Evolutionary conservation across 2,329 filamentous ascomycete species (phyloP).

Genomic region (Cytospora paraplurivora): DNA sequence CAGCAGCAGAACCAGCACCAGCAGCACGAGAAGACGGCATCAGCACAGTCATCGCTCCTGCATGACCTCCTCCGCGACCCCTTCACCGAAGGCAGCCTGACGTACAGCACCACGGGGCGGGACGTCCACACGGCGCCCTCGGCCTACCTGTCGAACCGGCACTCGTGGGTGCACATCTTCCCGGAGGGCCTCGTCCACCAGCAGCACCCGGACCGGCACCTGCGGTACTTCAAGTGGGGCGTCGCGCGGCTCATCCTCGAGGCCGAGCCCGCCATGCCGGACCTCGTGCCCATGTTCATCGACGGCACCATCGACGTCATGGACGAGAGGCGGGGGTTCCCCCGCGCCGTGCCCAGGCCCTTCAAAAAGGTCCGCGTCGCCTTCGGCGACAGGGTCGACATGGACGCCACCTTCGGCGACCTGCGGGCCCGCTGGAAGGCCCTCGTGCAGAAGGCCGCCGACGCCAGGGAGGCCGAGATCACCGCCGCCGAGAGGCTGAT

Average conservation of each 20-base stretch:
- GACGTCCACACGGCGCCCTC: constrained; percentile 73
- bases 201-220: constrained; percentile 71
- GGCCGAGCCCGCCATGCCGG: constrained; percentile 74
- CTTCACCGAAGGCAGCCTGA: constrained; percentile 50
- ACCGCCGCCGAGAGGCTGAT: constrained; percentile 13
- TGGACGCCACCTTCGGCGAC: constrained; percentile 75
- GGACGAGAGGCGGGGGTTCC: constrained; percentile 79
- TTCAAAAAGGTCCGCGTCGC: constrained; percentile 71
- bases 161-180: constrained; percentile 93
- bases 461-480: constrained; percentile 43
- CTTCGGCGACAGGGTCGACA: constrained; percentile 78
- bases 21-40: constrained; percentile 19
- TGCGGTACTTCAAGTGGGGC: constrained; percentile 99
- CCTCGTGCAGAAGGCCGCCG: constrained; percentile 58
- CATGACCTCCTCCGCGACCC: constrained; percentile 45
- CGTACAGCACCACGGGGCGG: constrained; percentile 66
- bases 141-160: constrained; percentile 66
- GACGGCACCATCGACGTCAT: constrained; percentile 88
- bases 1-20: constrained; percentile 17
- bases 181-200: constrained; percentile 96
- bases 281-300: constrained; percentile 91
- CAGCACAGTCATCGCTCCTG: constrained; percentile 27
- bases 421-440: constrained; percentile 73
- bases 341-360: constrained; percentile 76
- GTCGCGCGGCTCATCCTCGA: constrained; percentile 90